Percentiles rank a stretch among this genome's conserved stretches.
Conservation (phyloP, 1,139 yeast species). For the Taphrina pruni region DNA sequence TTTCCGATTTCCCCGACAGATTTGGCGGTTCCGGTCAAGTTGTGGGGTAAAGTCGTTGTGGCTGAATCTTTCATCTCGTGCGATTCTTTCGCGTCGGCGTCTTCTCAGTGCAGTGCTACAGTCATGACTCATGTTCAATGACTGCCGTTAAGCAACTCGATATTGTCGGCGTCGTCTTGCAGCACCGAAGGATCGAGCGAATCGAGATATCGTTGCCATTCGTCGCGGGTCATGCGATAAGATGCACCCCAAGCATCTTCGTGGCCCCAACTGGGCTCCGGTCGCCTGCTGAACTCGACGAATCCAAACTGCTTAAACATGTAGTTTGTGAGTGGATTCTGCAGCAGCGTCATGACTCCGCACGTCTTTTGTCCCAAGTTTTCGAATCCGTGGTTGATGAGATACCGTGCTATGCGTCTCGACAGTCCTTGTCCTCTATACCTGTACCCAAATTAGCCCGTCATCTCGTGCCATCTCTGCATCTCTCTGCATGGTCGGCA, state of each 20-base stretch:
- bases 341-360: conserved; percentile 11
- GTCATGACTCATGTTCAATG: too few species aligned
- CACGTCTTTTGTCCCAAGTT: background rate
- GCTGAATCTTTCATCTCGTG: background rate
- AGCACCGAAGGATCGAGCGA: background rate
- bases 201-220: background rate
- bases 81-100: too few species aligned
- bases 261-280: conserved; percentile 15
- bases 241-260: background rate
- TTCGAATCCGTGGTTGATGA: background rate
- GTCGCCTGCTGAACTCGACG: conserved; percentile 14
- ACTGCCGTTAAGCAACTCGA: background rate
- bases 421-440: conserved; percentile 11
- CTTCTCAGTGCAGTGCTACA: too few species aligned
- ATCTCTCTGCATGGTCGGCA: background rate
- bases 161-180: background rate
- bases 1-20: too few species aligned
- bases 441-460: background rate
- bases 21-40: too few species aligned
- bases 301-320: conserved; percentile 21
- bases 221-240: conserved; percentile 14
- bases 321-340: conserved; percentile 25
- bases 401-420: conserved; percentile 1
- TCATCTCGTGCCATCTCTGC: background rate
- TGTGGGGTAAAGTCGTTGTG: conserved; percentile 9